phyloP scores from a whole-genome alignment of 805 yeast genomes.

The Metschnikowia lachancei region DNA sequence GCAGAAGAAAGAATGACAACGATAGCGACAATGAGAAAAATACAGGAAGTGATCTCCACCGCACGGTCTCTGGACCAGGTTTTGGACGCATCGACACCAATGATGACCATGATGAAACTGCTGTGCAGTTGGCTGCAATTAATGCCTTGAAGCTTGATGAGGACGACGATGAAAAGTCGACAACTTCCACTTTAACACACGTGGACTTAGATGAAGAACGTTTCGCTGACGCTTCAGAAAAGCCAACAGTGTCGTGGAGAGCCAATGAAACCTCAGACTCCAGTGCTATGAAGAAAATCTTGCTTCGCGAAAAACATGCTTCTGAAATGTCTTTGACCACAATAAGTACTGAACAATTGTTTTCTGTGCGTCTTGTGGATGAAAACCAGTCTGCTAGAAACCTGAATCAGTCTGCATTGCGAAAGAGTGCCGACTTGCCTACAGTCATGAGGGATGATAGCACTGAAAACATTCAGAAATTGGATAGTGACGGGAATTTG shows the following conservation, averaged over 20 bases:
- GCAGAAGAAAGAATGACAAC: constrained; percentile 25
- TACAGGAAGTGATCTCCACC: constrained; percentile 6
- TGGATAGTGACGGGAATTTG: constrained; percentile 46
- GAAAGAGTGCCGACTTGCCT: constrained; percentile 2
- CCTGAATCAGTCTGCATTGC: constrained; percentile 25
- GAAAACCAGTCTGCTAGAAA: constrained; percentile 38
- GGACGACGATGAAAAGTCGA: constrained; percentile 32
- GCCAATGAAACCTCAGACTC: constrained; percentile 36
- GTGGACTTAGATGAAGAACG: constrained; percentile 37
- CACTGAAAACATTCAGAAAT: constrained; percentile 40
- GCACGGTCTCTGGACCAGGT: constrained; percentile 35
- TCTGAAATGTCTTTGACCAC: constrained; percentile 76
- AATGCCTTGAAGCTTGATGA: constrained; percentile 52
- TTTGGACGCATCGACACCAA: constrained; percentile 29
- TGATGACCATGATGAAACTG: constrained; percentile 26
- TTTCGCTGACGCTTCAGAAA: constrained; percentile 37
- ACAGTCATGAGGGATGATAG: constrained; percentile 23
- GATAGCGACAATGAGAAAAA: constrained; percentile 10
- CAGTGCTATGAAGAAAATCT: constrained; percentile 19
- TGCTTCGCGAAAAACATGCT: constrained; percentile 17
- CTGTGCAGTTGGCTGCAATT: constrained; percentile 46
- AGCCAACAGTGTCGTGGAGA: constrained; percentile 44
- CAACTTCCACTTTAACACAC: constrained; percentile 53
- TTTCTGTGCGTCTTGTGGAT: constrained; percentile 74
- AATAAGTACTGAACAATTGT: constrained; percentile 78